These are phyloP conservation scores for Uromyces viciae-fabae DNA, from an alignment of 1,284 basidiomycete species.

Conservation along the genomic window DNA sequence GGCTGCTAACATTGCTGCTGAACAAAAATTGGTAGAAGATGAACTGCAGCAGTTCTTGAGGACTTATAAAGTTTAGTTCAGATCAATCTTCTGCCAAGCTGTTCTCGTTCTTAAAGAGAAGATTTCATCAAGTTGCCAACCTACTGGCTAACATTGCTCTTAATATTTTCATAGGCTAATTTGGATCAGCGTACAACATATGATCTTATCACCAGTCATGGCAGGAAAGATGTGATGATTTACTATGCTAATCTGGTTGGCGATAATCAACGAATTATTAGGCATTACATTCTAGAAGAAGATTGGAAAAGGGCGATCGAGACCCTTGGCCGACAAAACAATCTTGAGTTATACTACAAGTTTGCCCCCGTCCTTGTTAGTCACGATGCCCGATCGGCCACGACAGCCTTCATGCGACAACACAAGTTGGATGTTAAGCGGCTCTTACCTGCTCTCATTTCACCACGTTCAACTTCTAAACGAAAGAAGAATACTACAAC, in stretches of 20 bases:
- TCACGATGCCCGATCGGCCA: slow-evolving; percentile 77
- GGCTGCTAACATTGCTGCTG: slow-evolving; percentile 76
- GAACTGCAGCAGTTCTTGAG: slow-evolving; percentile 86
- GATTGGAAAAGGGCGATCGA: slow-evolving; percentile 88
- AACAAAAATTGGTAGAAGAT: slow-evolving; percentile 80
- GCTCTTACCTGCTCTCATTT: slow-evolving; percentile 80
- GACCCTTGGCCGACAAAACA: slow-evolving; percentile 65
- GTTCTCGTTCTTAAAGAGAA: too few species aligned
- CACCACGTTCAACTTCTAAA: slow-evolving; percentile 57
- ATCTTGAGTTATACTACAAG: slow-evolving; percentile 83
- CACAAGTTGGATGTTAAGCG: slow-evolving; percentile 72
- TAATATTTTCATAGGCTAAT: slow-evolving; percentile 62
- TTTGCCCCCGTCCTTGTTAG: slow-evolving; percentile 84
- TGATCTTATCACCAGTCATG: slow-evolving; percentile 87
- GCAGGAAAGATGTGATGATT: slow-evolving; percentile 84
- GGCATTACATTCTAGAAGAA: slow-evolving; percentile 86
- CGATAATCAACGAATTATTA: slow-evolving; percentile 79
- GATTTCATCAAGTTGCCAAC: background rate
- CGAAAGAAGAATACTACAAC: background rate
- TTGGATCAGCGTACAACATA: slow-evolving; percentile 81
- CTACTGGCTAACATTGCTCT: too few species aligned
- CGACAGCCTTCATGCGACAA: slow-evolving; percentile 86
- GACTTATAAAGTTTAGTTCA: slow-evolving; percentile 71
- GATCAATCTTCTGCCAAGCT: too few species aligned
- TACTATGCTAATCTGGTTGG: slow-evolving; percentile 79